Conservation (phyloP, 2,329 filamentous ascomycete species). For the Cladosporium sp. region DNA sequence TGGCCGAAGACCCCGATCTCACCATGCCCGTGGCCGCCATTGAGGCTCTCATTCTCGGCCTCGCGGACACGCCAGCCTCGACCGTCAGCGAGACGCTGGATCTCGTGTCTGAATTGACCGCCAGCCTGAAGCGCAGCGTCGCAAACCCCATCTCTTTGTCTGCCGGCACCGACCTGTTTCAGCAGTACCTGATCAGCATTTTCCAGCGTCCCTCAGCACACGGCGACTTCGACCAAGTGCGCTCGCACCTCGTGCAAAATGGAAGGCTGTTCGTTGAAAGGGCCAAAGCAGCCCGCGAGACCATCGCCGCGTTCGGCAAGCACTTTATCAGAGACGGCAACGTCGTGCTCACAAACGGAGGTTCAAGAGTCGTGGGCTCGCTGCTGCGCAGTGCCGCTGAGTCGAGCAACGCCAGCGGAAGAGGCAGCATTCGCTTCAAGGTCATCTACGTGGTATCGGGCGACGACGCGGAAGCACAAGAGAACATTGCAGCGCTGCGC, state of each 20-base stretch:
- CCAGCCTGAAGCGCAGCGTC: constrained; percentile 73
- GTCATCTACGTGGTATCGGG: constrained; percentile 68
- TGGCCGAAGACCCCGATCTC: constrained; percentile 72
- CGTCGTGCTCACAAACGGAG: constrained; percentile 87
- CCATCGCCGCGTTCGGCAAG: constrained; percentile 77
- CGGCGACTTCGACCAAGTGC: constrained; percentile 78
- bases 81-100: constrained; percentile 95
- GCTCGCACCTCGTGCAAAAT: constrained; percentile 81
- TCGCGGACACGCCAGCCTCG: constrained; percentile 74
- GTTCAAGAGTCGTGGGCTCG: constrained; percentile 78
- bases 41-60: constrained; percentile 82
- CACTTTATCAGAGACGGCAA: constrained; percentile 76
- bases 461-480: constrained; percentile 62
- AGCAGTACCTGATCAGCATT: constrained; percentile 83
- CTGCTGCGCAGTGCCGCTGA: constrained; percentile 74
- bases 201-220: constrained; percentile 52
- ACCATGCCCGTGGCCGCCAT: constrained; percentile 97
- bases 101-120: constrained; percentile 74
- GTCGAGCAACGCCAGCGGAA: constrained; percentile 48
- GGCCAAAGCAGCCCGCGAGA: constrained; percentile 80
- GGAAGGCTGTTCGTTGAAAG: constrained; percentile 81
- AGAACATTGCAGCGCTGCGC: constrained; percentile 70
- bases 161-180: constrained; percentile 93
- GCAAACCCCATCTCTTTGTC: constrained; percentile 88
- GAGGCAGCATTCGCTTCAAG: constrained; percentile 68